These are phyloP conservation scores for Cystobasidium pallidum DNA, from an alignment of 1,284 basidiomycete species.

Conservation along the genomic window DNA sequence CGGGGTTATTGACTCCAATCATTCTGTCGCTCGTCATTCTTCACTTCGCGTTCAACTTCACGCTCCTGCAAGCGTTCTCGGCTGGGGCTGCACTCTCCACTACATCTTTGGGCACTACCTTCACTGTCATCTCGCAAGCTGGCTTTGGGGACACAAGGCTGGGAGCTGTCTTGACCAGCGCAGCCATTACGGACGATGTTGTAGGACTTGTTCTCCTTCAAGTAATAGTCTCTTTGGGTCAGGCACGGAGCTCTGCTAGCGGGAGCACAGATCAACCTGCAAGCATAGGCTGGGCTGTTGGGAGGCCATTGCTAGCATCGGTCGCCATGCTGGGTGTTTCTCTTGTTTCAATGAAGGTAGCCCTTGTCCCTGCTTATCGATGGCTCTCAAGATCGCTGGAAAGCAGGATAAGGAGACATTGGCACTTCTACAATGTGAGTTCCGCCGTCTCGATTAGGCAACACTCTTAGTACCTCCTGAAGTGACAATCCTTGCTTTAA, in stretches of 20 bases:
- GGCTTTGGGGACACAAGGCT: constrained; percentile 60
- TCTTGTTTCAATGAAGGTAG: constrained; percentile 52
- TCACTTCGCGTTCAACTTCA: constrained; percentile 54
- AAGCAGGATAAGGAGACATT: background rate
- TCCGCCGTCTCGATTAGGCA: no score
- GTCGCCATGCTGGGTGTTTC: constrained; percentile 56
- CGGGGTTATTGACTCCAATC: constrained; percentile 61
- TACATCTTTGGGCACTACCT: constrained; percentile 64
- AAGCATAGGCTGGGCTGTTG: constrained; percentile 57
- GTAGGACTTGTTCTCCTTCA: constrained; percentile 62
- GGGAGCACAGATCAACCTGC: constrained; percentile 24
- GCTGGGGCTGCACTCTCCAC: constrained; percentile 63
- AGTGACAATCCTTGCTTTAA: no score
- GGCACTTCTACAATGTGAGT: constrained; percentile 34
- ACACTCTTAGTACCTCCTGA: no score
- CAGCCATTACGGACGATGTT: constrained; percentile 65
- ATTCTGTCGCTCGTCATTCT: constrained; percentile 59
- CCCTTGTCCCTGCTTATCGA: constrained; percentile 51
- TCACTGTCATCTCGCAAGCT: constrained; percentile 59
- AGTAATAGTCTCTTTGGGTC: constrained; percentile 28
- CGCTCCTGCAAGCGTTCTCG: constrained; percentile 60
- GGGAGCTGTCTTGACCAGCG: constrained; percentile 62
- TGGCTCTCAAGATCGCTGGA: background rate
- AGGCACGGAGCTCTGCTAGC: background rate
- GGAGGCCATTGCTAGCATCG: constrained; percentile 59